Base-by-base conservation (phyloP, 805 yeast species). In the Henningerozyma blattae region DNA sequence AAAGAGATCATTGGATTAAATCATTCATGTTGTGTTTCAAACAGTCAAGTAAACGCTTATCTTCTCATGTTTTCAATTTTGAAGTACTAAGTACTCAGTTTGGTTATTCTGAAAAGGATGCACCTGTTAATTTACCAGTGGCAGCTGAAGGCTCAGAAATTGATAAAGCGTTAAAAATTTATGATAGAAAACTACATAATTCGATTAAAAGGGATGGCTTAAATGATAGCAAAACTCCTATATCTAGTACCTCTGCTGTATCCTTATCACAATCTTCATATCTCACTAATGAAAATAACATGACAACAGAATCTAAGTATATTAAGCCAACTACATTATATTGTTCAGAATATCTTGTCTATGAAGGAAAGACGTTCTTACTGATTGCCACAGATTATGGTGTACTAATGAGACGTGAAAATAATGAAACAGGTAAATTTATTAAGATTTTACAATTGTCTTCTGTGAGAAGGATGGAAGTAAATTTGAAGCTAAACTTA, bases 351-450 rank as follows among this genome's bases (percentile, higher is more conserved):
- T 48, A 64, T 17, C 69, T 82, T 39, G 51, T 47, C 12, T 66
- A 61, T 43, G 64, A 66, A 19, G 67, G 64, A 3, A 61, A 62
- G 16, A 56, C 47, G 9, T 77, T 67, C 38, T 53, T 64, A 28
- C 52, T 81, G 2, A 49, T 78, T 15, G 94, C 91, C 1, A 61
- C 80, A 3, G 65, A 65, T 2, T 56, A 63, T 34, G 94, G 95
- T 1, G 55, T 85, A 2, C 79, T 68, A 43, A 54, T 81, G 41
- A 53, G 67, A 9, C 16, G 30, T 20, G 43, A 44, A 7, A 17
- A 18, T 4, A n/a, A 24, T 24, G 14, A 2, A 4, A 26, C 24
- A 6, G 45, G 33, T 1, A 31, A 15, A 4, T 48, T 51, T 31
- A 36, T 44, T 2, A 45, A 35, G 27, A 31, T 50, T 15, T 26